A percentile compares a stretch with the other conserved stretches of the same genome.
These are phyloP conservation scores for Cryptosporidium tyzzeri DNA, from an alignment of 169 alveolate species.

Conservation along the genomic window DNA sequence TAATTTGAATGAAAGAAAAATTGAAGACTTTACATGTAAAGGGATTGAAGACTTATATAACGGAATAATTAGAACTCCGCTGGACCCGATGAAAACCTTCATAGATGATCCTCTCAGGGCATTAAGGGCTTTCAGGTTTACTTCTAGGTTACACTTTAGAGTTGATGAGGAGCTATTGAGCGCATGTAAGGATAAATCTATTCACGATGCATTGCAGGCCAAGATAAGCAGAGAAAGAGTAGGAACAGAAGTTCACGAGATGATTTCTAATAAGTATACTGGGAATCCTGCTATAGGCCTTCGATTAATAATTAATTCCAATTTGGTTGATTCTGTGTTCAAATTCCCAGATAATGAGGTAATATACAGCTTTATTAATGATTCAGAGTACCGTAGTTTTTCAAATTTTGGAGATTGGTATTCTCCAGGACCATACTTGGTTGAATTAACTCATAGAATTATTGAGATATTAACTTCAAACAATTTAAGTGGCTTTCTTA, in stretches of 20 bases:
- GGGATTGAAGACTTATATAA: conserved; percentile 93
- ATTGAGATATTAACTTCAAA: conserved; percentile 6
- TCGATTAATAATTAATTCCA: conserved; percentile 19
- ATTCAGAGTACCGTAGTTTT: background rate
- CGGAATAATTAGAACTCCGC: conserved; percentile 93
- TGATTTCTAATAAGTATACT: conserved; percentile 55
- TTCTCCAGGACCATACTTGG: conserved; percentile 43
- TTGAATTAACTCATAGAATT: conserved; percentile 51
- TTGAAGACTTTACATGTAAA: conserved; percentile 96
- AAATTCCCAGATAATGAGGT: conserved; percentile 41
- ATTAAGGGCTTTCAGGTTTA: conserved; percentile 96
- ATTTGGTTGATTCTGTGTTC: conserved; percentile 53
- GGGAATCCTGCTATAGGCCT: conserved; percentile 75
- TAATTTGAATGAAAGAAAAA: conserved; percentile 89
- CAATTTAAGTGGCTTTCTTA: background rate
- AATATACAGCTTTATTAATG: conserved; percentile 18
- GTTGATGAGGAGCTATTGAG: conserved; percentile 84
- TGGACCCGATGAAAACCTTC: conserved; percentile 92
- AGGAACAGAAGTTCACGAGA: conserved; percentile 79
- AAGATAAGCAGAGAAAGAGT: conserved; percentile 78
- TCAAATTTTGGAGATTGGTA: conserved; percentile 51
- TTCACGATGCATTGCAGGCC: conserved; percentile 62
- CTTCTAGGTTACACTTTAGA: conserved; percentile 89
- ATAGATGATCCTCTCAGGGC: conserved; percentile 98
- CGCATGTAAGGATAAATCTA: conserved; percentile 39